Conservation (phyloP, 83 land plant genomes). For the Picea abies region DNA sequence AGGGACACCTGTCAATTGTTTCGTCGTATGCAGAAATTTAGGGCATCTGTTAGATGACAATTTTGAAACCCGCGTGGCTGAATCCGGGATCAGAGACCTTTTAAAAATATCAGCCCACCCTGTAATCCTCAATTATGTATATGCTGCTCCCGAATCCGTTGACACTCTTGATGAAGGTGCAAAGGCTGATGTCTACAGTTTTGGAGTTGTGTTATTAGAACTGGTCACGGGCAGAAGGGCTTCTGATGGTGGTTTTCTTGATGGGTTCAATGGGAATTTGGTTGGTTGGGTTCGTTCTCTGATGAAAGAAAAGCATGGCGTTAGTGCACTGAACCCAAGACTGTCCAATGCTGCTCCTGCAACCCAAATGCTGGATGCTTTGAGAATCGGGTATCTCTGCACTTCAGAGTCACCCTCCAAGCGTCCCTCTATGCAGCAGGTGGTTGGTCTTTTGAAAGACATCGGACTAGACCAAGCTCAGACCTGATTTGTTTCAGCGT, state of each 20-base stretch:
- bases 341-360: constrained; percentile 18
- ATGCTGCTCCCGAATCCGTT: background rate
- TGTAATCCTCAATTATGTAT: background rate
- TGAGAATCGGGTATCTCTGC: constrained; percentile 63
- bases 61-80: constrained; percentile 55
- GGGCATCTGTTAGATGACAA: constrained; percentile 52
- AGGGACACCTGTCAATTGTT: too few species aligned
- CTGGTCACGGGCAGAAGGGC: constrained; percentile 53
- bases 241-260: constrained; percentile 16
- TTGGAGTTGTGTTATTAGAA: constrained; percentile 57
- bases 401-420: constrained; percentile 58
- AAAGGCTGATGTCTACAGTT: constrained; percentile 50
- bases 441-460: constrained; percentile 68
- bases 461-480: constrained; percentile 8
- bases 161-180: background rate
- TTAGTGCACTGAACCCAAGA: constrained; percentile 40
- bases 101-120: background rate
- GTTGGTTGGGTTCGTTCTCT: constrained; percentile 34
- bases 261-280: constrained; percentile 8
- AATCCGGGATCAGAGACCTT: constrained; percentile 36
- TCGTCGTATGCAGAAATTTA: too few species aligned
- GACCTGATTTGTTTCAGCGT: too few species aligned
- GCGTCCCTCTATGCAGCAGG: constrained; percentile 75
- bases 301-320: constrained; percentile 36
- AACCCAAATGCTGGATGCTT: constrained; percentile 35